These are phyloP conservation scores for Silene latifolia DNA, from an alignment of 148 eudicot species.

Conservation along the genomic window DNA sequence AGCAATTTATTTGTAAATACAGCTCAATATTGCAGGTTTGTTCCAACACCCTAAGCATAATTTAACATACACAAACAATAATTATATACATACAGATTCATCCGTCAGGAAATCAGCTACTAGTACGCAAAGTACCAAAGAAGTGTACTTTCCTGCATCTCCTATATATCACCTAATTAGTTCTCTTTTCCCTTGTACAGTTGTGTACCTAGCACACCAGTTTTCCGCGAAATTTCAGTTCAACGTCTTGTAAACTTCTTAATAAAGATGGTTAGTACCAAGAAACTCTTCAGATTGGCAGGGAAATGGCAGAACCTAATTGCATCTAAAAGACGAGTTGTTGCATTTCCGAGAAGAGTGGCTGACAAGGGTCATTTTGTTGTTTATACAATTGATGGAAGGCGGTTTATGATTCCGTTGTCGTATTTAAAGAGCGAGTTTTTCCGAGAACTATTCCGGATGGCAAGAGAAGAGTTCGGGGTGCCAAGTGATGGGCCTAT, in stretches of 20 bases:
- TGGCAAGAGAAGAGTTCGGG: slow-evolving; percentile 32
- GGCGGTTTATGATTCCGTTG: slow-evolving; percentile 24
- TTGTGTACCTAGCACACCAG: slow-evolving; percentile 1
- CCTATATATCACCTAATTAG: slow-evolving; percentile 10
- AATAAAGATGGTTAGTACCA: slow-evolving; percentile 21
- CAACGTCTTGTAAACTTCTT: not conserved
- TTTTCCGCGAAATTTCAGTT: not conserved
- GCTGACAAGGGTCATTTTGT: slow-evolving; percentile 29
- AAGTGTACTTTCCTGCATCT: slow-evolving; percentile 23
- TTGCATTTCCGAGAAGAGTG: slow-evolving; percentile 1
- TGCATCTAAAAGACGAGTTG: slow-evolving; percentile 10
- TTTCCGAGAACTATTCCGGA: slow-evolving; percentile 14
- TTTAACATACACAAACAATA: not conserved
- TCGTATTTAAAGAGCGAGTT: slow-evolving; percentile 17
- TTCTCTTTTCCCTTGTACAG: not conserved
- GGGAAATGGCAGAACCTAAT: slow-evolving; percentile 34
- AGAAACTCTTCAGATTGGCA: slow-evolving; percentile 38
- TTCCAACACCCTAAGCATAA: slow-evolving; percentile 15
- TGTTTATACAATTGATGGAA: slow-evolving; percentile 22
- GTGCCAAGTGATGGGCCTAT: slow-evolving; percentile 26
- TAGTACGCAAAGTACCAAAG: slow-evolving; percentile 17
- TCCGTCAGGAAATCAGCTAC: slow-evolving; percentile 23
- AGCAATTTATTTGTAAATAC: slow-evolving; percentile 11
- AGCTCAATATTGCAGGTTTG: slow-evolving; percentile 3
- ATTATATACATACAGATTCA: slow-evolving; percentile 6